Base-by-base conservation (phyloP, 345 rosid species). In the Noccaea bulbosa region DNA sequence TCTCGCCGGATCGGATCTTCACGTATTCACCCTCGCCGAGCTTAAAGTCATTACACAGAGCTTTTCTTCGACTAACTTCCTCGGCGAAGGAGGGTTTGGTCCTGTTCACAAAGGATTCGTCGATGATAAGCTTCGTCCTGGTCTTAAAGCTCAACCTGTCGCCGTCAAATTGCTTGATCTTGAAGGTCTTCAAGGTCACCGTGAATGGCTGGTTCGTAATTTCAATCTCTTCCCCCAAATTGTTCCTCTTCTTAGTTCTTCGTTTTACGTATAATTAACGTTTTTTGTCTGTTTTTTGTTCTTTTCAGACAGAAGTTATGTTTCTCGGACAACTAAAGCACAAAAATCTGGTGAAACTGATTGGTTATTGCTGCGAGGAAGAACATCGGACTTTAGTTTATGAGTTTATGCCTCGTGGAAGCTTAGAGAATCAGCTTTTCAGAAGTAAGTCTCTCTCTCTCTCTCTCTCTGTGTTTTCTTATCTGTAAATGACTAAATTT, bases 61-160 rank as follows among this genome's bases (percentile, higher is more conserved):
- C 82, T 92, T 86, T 57, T 84, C 98, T 0, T 76, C 91, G 0
- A 75, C 81, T 7, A 92, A 85, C 71, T 88, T 92, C 50, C 69
- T 92, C 0, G 98, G 98, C 0, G 95, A 88, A 77, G 98, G 98
- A 30, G 98, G 98, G 69, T 92, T 92, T 17, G 98, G 98, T 39
- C 91, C 84, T 0, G 98, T 92, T 39, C 90, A 92, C 20, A 92
- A 92, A 43, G 98, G 96, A 0, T 92, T 92, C 75, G 69, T 92
- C 6, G 98, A 92, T 58, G 98, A 92, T 46, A 88, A 87, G 79
- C 87, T 92, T 45, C 81, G 90, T 48, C 91, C 87, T 24, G 93
- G 98, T 38, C 81, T 92, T 72, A 81, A 84, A 70, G 91, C 95
- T 33, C 96, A 88, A 70, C 88, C 98, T 10, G 98, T 92, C 0